A percentile compares a stretch with the other conserved stretches of the same genome.
Evolutionary conservation across 2,329 filamentous ascomycete species (phyloP).

Genomic region (Furcasterigmium furcatum): DNA sequence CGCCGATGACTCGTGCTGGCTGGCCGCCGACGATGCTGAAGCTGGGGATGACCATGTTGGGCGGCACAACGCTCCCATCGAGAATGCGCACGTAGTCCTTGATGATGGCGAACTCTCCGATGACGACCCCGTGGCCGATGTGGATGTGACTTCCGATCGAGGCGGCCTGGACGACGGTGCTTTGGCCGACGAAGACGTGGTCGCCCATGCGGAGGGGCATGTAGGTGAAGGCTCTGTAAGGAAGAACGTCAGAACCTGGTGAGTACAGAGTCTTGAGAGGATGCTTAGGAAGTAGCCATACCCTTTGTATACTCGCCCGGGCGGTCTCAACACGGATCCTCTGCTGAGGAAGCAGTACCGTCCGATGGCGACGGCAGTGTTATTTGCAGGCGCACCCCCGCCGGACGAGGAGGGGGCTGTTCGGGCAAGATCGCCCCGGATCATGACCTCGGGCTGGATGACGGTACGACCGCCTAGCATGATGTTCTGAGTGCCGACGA

Average conservation of each 20-base stretch:
- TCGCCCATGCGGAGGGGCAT: slow-evolving; percentile 92
- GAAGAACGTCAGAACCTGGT: no score
- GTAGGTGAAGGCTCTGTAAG: slow-evolving; percentile 62
- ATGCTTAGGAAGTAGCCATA: no score
- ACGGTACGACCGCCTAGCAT: slow-evolving; percentile 95
- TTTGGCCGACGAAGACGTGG: slow-evolving; percentile 83
- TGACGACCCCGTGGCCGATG: slow-evolving; percentile 72
- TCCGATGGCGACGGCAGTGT: slow-evolving; percentile 79
- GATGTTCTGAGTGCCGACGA: slow-evolving; percentile 96
- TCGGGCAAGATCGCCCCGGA: slow-evolving; percentile 81
- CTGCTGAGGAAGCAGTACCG: slow-evolving; percentile 86
- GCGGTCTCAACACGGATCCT: slow-evolving; percentile 76
- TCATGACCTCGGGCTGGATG: slow-evolving; percentile 91
- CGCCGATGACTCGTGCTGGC: slow-evolving; percentile 76
- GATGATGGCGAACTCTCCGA: slow-evolving; percentile 86
- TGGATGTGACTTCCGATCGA: slow-evolving; percentile 82
- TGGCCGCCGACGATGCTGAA: slow-evolving; percentile 87
- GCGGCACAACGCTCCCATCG: slow-evolving; percentile 78
- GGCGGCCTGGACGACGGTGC: slow-evolving; percentile 77
- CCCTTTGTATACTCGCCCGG: slow-evolving; percentile 78
- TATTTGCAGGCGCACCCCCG: slow-evolving; percentile 42
- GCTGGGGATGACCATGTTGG: slow-evolving; percentile 88
- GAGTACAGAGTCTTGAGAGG: no score
- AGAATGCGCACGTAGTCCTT: slow-evolving; percentile 91
- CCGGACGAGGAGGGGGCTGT: slow-evolving; percentile 39